Evolutionary conservation across 768 basidiomycete genomes (phyloP).

Genomic region (Royoungia palumana): DNA sequence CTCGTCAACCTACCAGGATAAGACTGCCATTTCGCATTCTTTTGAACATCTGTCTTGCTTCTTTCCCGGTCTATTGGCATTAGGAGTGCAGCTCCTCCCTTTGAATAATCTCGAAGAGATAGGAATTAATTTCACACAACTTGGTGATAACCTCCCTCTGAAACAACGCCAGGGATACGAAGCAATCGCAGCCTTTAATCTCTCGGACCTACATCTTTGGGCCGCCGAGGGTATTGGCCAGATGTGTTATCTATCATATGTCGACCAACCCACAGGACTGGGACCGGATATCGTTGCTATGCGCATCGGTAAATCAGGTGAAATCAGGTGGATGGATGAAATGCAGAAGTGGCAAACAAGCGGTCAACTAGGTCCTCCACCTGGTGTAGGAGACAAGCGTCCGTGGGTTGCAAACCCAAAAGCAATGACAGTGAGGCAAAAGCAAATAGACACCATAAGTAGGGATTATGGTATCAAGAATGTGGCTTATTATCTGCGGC

Average conservation of each 20-base stretch:
- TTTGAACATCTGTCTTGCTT: constrained; percentile 80
- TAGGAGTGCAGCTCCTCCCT: constrained; percentile 63
- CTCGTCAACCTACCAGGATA: constrained; percentile 27
- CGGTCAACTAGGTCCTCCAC: constrained; percentile 46
- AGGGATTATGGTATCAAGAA: constrained; percentile 55
- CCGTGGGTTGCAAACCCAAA: constrained; percentile 28
- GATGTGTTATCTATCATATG: constrained; percentile 68
- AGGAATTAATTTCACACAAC: constrained; percentile 44
- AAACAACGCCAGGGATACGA: constrained; percentile 31
- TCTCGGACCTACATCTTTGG: constrained; percentile 68
- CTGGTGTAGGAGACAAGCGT: constrained; percentile 45
- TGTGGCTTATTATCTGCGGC: constrained; percentile 56
- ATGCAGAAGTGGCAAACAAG: constrained; percentile 47
- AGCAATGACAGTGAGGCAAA: constrained; percentile 15
- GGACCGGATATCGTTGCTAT: constrained; percentile 57
- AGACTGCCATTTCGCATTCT: constrained; percentile 40
- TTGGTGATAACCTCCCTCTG: constrained; percentile 28
- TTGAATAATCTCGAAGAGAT: constrained; percentile 48
- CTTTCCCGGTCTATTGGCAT: constrained; percentile 69
- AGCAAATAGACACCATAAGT: constrained; percentile 21
- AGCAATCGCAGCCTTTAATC: constrained; percentile 43
- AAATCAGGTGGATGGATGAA: constrained; percentile 26
- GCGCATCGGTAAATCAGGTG: constrained; percentile 25
- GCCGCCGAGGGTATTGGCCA: constrained; percentile 73
- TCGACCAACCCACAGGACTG: constrained; percentile 65